Base-by-base conservation (phyloP, 176 grass and related monocot species). In the Aechmea fasciata region DNA sequence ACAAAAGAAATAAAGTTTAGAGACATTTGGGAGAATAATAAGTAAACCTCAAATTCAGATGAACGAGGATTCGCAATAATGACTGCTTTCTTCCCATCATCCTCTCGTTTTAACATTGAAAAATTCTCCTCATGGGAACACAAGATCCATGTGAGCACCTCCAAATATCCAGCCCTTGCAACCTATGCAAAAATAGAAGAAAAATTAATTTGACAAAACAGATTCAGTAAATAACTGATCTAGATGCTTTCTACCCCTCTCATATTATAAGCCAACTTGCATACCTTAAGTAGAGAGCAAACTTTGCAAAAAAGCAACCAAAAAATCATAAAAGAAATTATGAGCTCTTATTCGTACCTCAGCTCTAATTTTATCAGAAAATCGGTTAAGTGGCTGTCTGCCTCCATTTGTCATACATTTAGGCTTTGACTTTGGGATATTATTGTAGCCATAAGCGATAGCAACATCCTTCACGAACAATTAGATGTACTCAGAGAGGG, bases 361-460 rank as follows among this genome's bases (percentile, higher is more conserved):
- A 49, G 83, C 84, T 83, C 84, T 86, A 85, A 99, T 87, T 93
- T 93, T 90, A 83, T 99, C 90, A 75, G 94, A 93, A 77, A 93
- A 99, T 19, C 74, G 75, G 57, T 90, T 99, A 75, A 99, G 79
- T 66, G 89, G 89, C 48, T 99, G 94, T 50, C 80, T 87, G 50
- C 79, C 80, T 73, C 94, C 94, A 64, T 79, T 88, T 59, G 94
- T 93, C 79, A 92, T 84, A 71, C 82, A 97, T 57, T 90, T 90
- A 0, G 87, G 94, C 57, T 90, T 93, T 53, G 94, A 90, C 71
- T 93, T 93, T 64, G 94, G 89, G 65, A 99, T 86, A 76, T 90
- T 97, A 68, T 97, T 97, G 68, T 88, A 99, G 50, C 94, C 94
- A 90, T 84, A 90, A 77, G 94, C 94, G 75, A 93, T 99, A 74